phyloP scores from a whole-genome alignment of 106 monocot genomes.

The Platanthera zijinensis region DNA sequence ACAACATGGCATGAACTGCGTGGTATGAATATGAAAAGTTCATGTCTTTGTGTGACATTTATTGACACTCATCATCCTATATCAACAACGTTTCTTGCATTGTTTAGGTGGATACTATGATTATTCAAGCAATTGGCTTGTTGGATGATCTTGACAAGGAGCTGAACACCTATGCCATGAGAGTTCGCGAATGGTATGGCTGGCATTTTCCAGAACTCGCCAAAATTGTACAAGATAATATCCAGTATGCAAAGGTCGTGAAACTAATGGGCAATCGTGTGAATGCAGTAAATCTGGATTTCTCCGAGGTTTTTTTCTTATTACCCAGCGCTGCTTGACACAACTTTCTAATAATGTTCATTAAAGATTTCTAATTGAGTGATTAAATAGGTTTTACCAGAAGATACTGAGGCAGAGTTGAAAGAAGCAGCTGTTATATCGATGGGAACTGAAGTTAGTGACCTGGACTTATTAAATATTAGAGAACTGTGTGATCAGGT shows the following conservation, averaged over 20 bases:
- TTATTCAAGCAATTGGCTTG: conserved; percentile 90
- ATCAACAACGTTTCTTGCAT: neutral
- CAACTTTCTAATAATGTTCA: neutral
- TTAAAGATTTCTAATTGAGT: neutral
- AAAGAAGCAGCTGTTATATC: conserved; percentile 83
- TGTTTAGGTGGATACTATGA: conserved; percentile 88
- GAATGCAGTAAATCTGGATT: conserved; percentile 75
- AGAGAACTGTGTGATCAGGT: conserved; percentile 86
- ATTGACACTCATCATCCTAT: neutral
- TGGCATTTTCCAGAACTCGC: conserved; percentile 98
- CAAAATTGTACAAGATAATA: conserved; percentile 83
- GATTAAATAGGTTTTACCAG: conserved; percentile 44
- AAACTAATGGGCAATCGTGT: conserved; percentile 84
- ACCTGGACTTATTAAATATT: conserved; percentile 68
- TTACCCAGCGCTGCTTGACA: neutral
- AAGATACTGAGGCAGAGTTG: conserved; percentile 68
- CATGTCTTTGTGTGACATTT: neutral
- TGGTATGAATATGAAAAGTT: too few species aligned
- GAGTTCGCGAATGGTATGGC: conserved; percentile 98
- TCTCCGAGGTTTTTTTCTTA: conserved; percentile 58
- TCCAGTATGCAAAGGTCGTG: conserved; percentile 79
- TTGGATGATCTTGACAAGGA: conserved; percentile 96
- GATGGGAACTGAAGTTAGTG: conserved; percentile 95
- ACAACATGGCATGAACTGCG: too few species aligned
- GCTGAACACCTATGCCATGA: conserved; percentile 93